These are phyloP conservation scores for Aspergillus fructus DNA, from an alignment of 2,329 filamentous ascomycete genomes.

Conservation along the genomic window DNA sequence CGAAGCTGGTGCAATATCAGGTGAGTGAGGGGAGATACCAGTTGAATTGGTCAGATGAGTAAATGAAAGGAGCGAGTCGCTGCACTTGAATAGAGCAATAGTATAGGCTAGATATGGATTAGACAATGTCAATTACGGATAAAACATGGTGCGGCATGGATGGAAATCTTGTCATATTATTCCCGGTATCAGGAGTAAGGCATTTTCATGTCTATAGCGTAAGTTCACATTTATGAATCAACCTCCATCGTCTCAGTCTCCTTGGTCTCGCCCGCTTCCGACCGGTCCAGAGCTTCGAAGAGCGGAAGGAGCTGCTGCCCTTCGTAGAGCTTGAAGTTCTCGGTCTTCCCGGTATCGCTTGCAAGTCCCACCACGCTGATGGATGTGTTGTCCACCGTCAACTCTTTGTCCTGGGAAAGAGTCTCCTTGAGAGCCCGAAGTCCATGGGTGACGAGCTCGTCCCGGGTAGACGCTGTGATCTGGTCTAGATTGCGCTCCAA, in stretches of 20 bases:
- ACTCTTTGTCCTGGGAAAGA: constrained; percentile 92
- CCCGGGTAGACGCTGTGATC: constrained; percentile 73
- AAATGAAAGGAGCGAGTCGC: constrained; percentile 20
- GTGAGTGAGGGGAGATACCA: constrained; percentile 73
- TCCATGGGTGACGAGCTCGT: constrained; percentile 88
- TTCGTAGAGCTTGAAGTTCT: constrained; percentile 89
- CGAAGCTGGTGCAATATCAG: constrained; percentile 70
- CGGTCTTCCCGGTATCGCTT: constrained; percentile 54
- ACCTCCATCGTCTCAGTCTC: constrained; percentile 57
- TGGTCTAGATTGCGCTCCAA: constrained; percentile 86
- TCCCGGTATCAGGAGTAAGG: background rate
- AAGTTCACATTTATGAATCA: constrained; percentile 44
- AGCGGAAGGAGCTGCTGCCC: constrained; percentile 82
- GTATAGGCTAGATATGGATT: background rate
- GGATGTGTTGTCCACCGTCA: constrained; percentile 96
- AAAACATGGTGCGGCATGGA: background rate
- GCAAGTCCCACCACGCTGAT: constrained; percentile 76
- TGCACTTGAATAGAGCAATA: background rate
- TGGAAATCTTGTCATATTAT: constrained; percentile 8
- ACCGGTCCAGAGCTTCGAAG: constrained; percentile 67
- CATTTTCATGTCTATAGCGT: constrained; percentile 33
- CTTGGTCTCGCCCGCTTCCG: constrained; percentile 42
- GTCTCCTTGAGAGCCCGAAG: constrained; percentile 91
- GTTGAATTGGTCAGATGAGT: constrained; percentile 75
- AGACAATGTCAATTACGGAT: background rate